These are phyloP conservation scores for Diaporthe sp. DNA, from an alignment of 2,329 filamentous ascomycete genomes.

Conservation along the genomic window DNA sequence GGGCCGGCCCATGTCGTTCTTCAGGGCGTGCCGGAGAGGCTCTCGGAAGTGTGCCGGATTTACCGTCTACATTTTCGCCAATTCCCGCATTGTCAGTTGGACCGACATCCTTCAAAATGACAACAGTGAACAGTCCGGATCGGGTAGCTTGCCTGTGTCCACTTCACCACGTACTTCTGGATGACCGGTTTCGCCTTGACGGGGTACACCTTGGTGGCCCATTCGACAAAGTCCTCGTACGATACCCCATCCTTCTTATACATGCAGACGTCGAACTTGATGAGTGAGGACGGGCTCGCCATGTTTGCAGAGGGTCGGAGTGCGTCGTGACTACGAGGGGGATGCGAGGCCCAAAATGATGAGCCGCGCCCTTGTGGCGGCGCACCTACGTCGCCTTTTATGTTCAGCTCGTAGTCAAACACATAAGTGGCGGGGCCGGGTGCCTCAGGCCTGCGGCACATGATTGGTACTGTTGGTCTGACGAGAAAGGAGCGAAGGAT, in stretches of 20 bases:
- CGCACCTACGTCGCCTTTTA: neutral
- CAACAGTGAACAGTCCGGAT: neutral
- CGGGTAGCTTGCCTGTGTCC: constrained; percentile 15
- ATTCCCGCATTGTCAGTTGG: neutral
- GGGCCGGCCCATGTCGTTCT: constrained; percentile 24
- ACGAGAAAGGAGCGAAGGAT: neutral
- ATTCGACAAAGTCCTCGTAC: constrained; percentile 20
- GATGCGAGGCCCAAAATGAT: neutral
- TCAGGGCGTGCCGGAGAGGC: constrained; percentile 24
- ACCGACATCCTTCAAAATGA: too few relatives aligned
- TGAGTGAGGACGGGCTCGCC: neutral
- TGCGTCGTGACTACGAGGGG: neutral
- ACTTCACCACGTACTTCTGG: constrained; percentile 24
- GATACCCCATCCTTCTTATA: constrained; percentile 19
- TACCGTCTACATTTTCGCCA: neutral
- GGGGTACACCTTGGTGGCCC: constrained; percentile 23
- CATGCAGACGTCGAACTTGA: constrained; percentile 33
- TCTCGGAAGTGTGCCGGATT: constrained; percentile 27
- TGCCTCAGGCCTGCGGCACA: neutral
- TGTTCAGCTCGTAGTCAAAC: neutral
- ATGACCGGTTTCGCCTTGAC: constrained; percentile 8
- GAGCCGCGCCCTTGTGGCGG: too few relatives aligned
- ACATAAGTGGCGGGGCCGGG: neutral
- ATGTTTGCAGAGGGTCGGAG: neutral
- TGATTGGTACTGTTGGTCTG: neutral